Conservation (phyloP, 2,329 filamentous ascomycete genomes). For the Fusarium lateritium region DNA sequence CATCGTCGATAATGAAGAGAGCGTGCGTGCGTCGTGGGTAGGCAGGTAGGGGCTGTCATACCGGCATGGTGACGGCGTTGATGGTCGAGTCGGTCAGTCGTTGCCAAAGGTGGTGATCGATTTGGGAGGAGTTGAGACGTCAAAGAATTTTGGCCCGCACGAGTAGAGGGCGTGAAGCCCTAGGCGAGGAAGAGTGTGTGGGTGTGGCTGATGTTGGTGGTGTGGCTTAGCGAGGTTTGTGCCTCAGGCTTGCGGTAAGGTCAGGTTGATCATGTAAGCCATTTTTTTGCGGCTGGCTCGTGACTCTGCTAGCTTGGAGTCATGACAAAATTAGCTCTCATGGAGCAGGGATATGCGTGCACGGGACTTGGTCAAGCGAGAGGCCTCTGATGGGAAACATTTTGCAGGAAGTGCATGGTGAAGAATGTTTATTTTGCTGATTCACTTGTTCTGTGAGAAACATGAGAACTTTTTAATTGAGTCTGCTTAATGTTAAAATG, state of each 20-base stretch:
- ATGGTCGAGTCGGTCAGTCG: constrained; percentile 57
- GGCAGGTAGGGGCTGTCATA: constrained; percentile 49
- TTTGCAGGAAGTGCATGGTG: background rate
- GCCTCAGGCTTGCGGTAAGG: constrained; percentile 34
- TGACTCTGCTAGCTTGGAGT: constrained; percentile 14
- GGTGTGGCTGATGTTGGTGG: constrained; percentile 28
- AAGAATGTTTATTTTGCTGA: no score
- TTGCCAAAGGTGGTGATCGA: constrained; percentile 51
- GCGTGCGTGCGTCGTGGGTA: constrained; percentile 18
- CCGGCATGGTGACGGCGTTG: constrained; percentile 60
- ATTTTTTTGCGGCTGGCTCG: constrained; percentile 5
- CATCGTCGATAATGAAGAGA: constrained; percentile 32
- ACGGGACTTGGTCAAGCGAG: constrained; percentile 7
- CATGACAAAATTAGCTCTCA: constrained; percentile 40
- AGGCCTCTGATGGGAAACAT: constrained; percentile 8
- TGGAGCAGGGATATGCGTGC: constrained; percentile 2
- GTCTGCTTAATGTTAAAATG: no score
- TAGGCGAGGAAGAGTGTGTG: constrained; percentile 45
- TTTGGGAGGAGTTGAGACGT: constrained; percentile 51
- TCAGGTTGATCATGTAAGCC: constrained; percentile 22
- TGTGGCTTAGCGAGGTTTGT: constrained; percentile 26
- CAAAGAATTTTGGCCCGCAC: constrained; percentile 55
- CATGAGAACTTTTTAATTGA: no score
- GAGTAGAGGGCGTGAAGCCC: constrained; percentile 57
- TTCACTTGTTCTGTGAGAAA: no score